phyloP scores from a whole-genome alignment of 169 alveolate species.

The Plasmodium gonderi region DNA sequence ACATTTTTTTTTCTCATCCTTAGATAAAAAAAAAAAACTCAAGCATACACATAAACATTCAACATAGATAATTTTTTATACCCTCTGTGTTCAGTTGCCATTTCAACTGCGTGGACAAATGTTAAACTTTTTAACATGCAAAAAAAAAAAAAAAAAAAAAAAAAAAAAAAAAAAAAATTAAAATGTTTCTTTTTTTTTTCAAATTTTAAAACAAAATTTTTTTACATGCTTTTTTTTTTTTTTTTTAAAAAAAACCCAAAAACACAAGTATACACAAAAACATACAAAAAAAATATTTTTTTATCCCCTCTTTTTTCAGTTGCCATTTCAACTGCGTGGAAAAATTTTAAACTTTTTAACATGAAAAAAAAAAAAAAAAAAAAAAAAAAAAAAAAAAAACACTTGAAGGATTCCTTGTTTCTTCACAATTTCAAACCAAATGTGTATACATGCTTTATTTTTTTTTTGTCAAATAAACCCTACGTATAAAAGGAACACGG shows the following conservation, averaged over 20 bases:
- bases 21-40: too few species aligned
- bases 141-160: too few species aligned
- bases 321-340: not conserved
- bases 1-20: too few species aligned
- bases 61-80: too few species aligned
- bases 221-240: not conserved
- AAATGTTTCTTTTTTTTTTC: not conserved
- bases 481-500: not conserved
- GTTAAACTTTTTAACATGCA: too few species aligned
- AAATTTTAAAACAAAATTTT: not conserved
- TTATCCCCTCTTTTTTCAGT: not conserved
- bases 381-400: not conserved
- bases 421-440: not conserved
- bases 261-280: not conserved
- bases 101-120: too few species aligned
- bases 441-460: not conserved
- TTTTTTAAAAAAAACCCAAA: not conserved
- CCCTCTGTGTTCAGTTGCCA: too few species aligned
- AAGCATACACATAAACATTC: too few species aligned
- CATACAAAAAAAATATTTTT: not conserved
- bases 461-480: not conserved
- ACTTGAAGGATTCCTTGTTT: not conserved
- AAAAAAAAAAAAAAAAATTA: too few species aligned
- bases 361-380: not conserved
- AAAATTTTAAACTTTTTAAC: not conserved